These are phyloP conservation scores for Metschnikowia picachoensis DNA, from an alignment of 805 yeast genomes.

Conservation along the genomic window DNA sequence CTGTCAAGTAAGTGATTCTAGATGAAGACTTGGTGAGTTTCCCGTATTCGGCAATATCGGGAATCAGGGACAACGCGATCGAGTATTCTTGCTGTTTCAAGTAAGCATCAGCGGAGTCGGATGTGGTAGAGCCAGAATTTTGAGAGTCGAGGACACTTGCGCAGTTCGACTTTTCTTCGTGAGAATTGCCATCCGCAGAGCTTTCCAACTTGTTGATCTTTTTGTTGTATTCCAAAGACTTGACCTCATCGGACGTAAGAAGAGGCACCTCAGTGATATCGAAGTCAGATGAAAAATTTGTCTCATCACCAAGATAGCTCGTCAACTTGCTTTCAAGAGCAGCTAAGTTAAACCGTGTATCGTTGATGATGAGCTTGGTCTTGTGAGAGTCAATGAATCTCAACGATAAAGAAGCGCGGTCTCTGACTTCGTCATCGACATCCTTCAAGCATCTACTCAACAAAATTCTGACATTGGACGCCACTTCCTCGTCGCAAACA, in stretches of 20 bases:
- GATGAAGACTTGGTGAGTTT: slow-evolving; percentile 66
- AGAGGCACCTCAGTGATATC: slow-evolving; percentile 67
- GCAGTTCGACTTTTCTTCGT: slow-evolving; percentile 17
- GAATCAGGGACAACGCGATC: slow-evolving; percentile 63
- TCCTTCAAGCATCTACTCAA: slow-evolving; percentile 83
- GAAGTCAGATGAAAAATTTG: slow-evolving; percentile 54
- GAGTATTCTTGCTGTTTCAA: slow-evolving; percentile 61
- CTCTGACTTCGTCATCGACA: slow-evolving; percentile 95
- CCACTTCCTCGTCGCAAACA: slow-evolving; percentile 63
- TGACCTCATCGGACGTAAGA: slow-evolving; percentile 63
- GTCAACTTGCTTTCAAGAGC: slow-evolving; percentile 76
- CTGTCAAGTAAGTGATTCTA: slow-evolving; percentile 66
- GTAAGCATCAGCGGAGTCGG: slow-evolving; percentile 24
- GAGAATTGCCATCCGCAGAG: slow-evolving; percentile 16
- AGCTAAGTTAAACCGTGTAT: slow-evolving; percentile 65
- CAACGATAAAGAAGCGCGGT: slow-evolving; percentile 87
- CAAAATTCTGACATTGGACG: slow-evolving; percentile 67
- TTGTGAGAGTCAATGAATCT: slow-evolving; percentile 47
- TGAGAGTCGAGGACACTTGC: slow-evolving; percentile 2
- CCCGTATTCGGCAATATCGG: slow-evolving; percentile 75
- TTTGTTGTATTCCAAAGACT: slow-evolving; percentile 57
- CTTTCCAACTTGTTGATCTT: slow-evolving; percentile 41
- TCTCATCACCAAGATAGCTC: slow-evolving; percentile 58
- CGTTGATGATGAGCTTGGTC: slow-evolving; percentile 56
- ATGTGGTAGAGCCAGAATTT: slow-evolving; percentile 21